Evolutionary conservation across 495 filamentous ascomycete species (phyloP).

Genomic region (Penicillium canariense): DNA sequence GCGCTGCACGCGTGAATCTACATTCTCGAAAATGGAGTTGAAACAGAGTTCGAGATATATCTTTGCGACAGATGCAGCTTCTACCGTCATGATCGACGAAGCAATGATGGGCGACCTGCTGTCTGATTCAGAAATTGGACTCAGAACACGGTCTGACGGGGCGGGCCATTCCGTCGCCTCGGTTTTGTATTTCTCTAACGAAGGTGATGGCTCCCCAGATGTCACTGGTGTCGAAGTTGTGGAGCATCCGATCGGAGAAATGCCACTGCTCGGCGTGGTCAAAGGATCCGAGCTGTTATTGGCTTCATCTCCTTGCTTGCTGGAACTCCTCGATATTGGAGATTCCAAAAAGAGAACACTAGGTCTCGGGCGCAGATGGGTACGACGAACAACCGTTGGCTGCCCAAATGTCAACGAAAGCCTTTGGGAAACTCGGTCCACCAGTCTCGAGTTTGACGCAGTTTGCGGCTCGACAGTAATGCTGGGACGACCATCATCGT

Average conservation of each 20-base stretch:
- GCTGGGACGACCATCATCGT: neutral
- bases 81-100: constrained; percentile 73
- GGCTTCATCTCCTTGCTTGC: constrained; percentile 28
- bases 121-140: constrained; percentile 10
- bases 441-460: constrained; percentile 28
- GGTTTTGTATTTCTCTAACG: constrained; percentile 15
- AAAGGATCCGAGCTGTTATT: constrained; percentile 43
- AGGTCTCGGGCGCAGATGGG: constrained; percentile 43
- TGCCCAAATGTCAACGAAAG: constrained; percentile 50
- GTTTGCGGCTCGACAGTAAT: constrained; percentile 6
- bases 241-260: constrained; percentile 33
- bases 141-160: constrained; percentile 7
- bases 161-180: constrained; percentile 5
- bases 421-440: constrained; percentile 47
- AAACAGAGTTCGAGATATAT: constrained; percentile 85
- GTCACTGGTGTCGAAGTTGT: constrained; percentile 37
- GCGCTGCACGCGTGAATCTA: constrained; percentile 62
- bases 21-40: constrained; percentile 55
- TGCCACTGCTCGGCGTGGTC: constrained; percentile 33
- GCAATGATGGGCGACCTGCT: constrained; percentile 18
- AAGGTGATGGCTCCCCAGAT: constrained; percentile 32
- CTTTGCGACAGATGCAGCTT: constrained; percentile 76
- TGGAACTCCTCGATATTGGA: constrained; percentile 8
- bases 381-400: constrained; percentile 54
- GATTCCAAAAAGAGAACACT: constrained; percentile 33